Base-by-base conservation (phyloP, 805 yeast species). In the Wickerhamomyces silvicola region DNA sequence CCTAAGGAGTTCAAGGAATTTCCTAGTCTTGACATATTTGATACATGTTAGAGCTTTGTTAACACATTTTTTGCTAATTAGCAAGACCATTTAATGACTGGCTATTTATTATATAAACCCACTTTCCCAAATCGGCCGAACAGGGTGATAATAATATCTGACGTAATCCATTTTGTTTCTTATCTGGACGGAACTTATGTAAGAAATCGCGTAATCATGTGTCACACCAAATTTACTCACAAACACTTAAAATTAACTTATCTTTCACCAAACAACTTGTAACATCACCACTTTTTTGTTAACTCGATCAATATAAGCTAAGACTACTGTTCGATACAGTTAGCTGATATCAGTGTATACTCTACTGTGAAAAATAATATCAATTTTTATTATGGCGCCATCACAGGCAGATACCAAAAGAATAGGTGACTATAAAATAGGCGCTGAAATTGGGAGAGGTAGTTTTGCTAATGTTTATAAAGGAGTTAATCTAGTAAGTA, bases 391-490 rank as follows among this genome's bases (percentile, higher is more conserved):
- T n/a, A n/a, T n/a, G n/a, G n/a, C n/a, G n/a, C n/a, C n/a, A n/a
- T n/a, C n/a, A n/a, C n/a, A n/a, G n/a, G n/a, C n/a, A n/a, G n/a
- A n/a, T n/a, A n/a, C 38, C 22, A 44, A 42, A 32, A 36, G 46
- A 31, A 41, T 46, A 12, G 55, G 48, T 15, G 37, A 39, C 26
- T 51, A 47, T 41, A 48, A 45, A 31, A 36, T 48, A 11, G 56
- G 55, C 3, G 39, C 50, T 3, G 94, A 87, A 56, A 90, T 92
- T 33, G 98, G 98, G 16, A 78, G 83, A 48, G 98, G 98, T 21
- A 83, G 95, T 7, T 92, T 92, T 64, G 98, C 98, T 47, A 81
- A 80, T 40, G 98, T 92, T 17, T 90, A 83, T 64, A 87, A 85
- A 59, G 95, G 96, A 32, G 66, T 70, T 36, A 67, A 79, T 47